Percentiles rank a stretch among this genome's conserved stretches.
phyloP scores from a whole-genome alignment of 2,329 filamentous ascomycete species.

The Fusarium sp. region DNA sequence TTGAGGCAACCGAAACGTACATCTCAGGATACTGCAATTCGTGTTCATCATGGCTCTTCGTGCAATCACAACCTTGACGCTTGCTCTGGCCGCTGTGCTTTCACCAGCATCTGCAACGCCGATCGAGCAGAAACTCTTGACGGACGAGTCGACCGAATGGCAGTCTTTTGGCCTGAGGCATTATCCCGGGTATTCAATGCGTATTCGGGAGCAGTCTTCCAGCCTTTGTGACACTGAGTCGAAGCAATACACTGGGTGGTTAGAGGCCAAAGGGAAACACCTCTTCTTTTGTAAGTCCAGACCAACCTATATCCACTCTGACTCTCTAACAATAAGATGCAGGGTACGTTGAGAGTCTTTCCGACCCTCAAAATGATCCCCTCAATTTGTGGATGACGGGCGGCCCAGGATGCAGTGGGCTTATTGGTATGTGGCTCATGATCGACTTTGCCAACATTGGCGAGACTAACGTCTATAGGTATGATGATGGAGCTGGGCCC shows the following conservation, averaged over 20 bases:
- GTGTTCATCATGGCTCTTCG: background rate
- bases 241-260: constrained; percentile 37
- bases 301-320: background rate
- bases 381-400: constrained; percentile 36
- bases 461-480: constrained; percentile 9
- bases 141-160: background rate
- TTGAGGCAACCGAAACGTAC: background rate
- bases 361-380: constrained; percentile 22
- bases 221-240: constrained; percentile 30
- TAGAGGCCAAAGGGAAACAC: constrained; percentile 28
- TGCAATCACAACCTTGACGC: background rate
- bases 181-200: constrained; percentile 26
- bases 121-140: background rate
- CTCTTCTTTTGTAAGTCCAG: constrained; percentile 28
- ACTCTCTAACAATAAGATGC: background rate
- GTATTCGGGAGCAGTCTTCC: constrained; percentile 30
- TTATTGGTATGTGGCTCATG: background rate
- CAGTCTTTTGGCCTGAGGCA: background rate
- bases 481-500: constrained; percentile 33
- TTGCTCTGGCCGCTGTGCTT: background rate
- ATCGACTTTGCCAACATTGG: background rate
- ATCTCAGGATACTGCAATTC: background rate
- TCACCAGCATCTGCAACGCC: background rate
- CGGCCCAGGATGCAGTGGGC: constrained; percentile 28
- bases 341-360: constrained; percentile 37